Percentiles rank a stretch among this genome's conserved stretches.
phyloP scores from a whole-genome alignment of 2,329 filamentous ascomycete genomes.

The Claviceps humidiphila region DNA sequence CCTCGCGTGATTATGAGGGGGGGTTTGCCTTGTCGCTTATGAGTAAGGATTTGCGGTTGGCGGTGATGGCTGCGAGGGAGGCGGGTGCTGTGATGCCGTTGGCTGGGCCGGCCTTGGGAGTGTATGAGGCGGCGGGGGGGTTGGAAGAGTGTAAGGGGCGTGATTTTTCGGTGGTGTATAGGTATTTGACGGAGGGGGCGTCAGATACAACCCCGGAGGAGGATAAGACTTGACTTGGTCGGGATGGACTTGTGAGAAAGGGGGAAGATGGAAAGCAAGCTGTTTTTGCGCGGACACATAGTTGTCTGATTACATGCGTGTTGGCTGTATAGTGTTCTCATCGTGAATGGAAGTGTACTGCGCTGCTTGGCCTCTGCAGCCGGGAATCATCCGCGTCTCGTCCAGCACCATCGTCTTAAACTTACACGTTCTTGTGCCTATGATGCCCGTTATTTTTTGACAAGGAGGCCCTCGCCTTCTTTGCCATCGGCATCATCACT shows the following conservation, averaged over 20 bases:
- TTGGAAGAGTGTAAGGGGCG: conserved; percentile 50
- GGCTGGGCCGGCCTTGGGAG: conserved; percentile 45
- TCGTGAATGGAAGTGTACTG: too few relatives aligned
- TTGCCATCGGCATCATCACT: conserved; percentile 34
- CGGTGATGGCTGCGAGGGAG: conserved; percentile 57
- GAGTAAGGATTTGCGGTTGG: conserved; percentile 66
- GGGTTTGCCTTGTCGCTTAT: conserved; percentile 69
- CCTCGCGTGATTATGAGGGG: conserved; percentile 60
- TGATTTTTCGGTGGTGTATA: conserved; percentile 74
- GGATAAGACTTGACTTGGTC: too few relatives aligned
- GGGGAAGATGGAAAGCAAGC: too few relatives aligned
- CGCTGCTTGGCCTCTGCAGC: too few relatives aligned
- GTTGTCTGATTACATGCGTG: too few relatives aligned
- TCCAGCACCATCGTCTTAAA: not conserved
- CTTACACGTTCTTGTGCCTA: too few relatives aligned
- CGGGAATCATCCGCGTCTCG: not conserved
- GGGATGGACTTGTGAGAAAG: too few relatives aligned
- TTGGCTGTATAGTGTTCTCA: too few relatives aligned
- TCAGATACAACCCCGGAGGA: too few relatives aligned
- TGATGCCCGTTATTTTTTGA: conserved; percentile 17
- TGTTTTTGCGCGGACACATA: too few relatives aligned
- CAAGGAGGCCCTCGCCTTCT: conserved; percentile 30
- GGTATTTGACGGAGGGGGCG: conserved; percentile 49
- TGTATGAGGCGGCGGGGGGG: conserved; percentile 55
- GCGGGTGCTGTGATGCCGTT: conserved; percentile 53